Percentiles rank a stretch among this genome's conserved stretches.
Evolutionary conservation across 306 rosid species (phyloP).

Genomic region (Fragaria vesca): DNA sequence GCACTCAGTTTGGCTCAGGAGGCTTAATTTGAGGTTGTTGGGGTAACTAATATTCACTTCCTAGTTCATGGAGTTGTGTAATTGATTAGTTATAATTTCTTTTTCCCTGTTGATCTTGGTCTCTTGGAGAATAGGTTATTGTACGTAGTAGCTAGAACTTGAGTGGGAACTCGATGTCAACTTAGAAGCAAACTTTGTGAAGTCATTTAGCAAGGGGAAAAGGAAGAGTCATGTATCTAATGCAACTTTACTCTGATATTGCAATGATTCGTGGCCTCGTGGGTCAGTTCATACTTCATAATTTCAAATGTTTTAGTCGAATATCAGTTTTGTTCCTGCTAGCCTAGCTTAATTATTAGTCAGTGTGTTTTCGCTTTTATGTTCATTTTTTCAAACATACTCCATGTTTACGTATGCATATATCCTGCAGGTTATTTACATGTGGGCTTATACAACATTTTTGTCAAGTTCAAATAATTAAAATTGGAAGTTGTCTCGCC

Average conservation of each 20-base stretch:
- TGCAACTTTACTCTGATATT: not conserved
- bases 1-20: constrained; percentile 56
- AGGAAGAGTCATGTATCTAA: not conserved
- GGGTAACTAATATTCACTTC: not conserved
- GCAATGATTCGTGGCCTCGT: not conserved
- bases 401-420: too few species aligned
- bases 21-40: constrained; percentile 41
- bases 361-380: not conserved
- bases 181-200: not conserved
- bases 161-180: not conserved
- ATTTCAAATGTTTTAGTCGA: not conserved
- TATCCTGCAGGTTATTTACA: too few species aligned
- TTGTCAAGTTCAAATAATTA: too few species aligned
- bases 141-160: not conserved
- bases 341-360: not conserved
- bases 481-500: too few species aligned
- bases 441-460: too few species aligned
- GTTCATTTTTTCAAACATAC: too few species aligned
- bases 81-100: not conserved
- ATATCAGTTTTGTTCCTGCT: not conserved
- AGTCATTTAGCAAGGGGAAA: constrained; percentile 1
- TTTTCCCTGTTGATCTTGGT: not conserved
- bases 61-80: not conserved
- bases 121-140: not conserved
- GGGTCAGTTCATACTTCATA: not conserved